A percentile compares a stretch with the other conserved stretches of the same genome.
These are phyloP conservation scores for Mycena albidolilacea DNA, from an alignment of 768 basidiomycete genomes.

Conservation along the genomic window DNA sequence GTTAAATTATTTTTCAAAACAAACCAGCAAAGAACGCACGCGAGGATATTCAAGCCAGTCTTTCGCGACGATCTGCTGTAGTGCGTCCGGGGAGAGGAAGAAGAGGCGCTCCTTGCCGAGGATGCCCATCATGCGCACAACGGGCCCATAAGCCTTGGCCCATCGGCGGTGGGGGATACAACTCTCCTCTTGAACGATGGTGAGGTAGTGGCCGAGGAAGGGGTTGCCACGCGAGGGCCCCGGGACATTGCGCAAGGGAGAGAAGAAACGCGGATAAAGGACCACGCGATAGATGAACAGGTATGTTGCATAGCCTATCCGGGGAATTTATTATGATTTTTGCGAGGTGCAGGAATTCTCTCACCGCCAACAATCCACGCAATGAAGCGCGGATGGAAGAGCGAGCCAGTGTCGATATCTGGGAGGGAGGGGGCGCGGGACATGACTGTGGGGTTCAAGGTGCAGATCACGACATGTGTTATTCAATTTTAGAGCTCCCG, in stretches of 20 bases:
- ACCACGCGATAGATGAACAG: constrained; percentile 48
- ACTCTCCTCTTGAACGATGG: constrained; percentile 56
- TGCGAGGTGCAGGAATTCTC: not conserved
- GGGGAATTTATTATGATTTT: not conserved
- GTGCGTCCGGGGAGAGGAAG: constrained; percentile 59
- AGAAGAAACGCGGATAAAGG: constrained; percentile 53
- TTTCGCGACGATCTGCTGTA: constrained; percentile 60
- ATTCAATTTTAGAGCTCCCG: too few species aligned
- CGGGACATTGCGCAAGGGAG: constrained; percentile 55
- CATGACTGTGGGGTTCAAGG: constrained; percentile 15
- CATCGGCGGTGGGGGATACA: constrained; percentile 62
- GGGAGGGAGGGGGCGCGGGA: constrained; percentile 8
- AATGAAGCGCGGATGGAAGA: constrained; percentile 15
- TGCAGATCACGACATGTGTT: too few species aligned
- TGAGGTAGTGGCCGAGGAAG: constrained; percentile 56
- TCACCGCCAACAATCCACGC: constrained; percentile 23
- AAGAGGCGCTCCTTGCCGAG: constrained; percentile 63
- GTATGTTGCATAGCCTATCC: constrained; percentile 28
- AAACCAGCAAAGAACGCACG: constrained; percentile 41
- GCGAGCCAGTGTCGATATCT: not conserved
- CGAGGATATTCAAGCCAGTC: constrained; percentile 64
- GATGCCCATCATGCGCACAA: constrained; percentile 61
- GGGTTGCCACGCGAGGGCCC: constrained; percentile 53
- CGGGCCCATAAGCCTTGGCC: constrained; percentile 61
- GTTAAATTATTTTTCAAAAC: not conserved